Conservation (phyloP, 257 asterid genomes). For the Paraleonurus japonicus region DNA sequence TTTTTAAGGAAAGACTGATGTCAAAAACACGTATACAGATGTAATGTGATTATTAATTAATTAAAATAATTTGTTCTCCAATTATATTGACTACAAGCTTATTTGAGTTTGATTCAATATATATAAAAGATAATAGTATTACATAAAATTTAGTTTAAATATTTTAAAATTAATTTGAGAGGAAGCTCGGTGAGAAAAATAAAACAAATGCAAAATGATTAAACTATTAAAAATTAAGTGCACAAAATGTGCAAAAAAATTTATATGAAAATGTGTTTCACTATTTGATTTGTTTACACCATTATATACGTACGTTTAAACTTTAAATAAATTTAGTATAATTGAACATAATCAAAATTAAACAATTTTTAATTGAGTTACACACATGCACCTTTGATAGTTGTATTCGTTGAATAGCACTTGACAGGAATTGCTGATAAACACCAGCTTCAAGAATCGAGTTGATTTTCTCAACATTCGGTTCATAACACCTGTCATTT, state of each 20-base stretch:
- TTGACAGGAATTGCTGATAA: conserved; percentile 46
- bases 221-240: background rate
- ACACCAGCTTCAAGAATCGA: conserved; percentile 56
- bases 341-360: background rate
- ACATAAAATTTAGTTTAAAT: background rate
- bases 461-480: conserved; percentile 42
- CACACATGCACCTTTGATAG: conserved; percentile 33
- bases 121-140: background rate
- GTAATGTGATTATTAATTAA: background rate
- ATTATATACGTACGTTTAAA: background rate
- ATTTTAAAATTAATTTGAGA: background rate
- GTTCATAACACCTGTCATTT: conserved; percentile 45
- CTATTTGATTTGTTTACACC: background rate
- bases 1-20: background rate
- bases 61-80: background rate
- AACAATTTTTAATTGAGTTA: background rate
- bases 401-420: conserved; percentile 47
- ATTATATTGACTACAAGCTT: background rate
- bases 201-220: background rate
- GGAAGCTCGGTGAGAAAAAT: background rate
- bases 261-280: background rate
- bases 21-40: background rate
- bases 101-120: background rate
- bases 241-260: background rate
- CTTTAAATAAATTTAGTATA: background rate